Evolutionary conservation across 140 eudicot species (phyloP), one percentile per base, ranked within the genome.

Genomic region (Erigeron philadelphicus): DNA sequence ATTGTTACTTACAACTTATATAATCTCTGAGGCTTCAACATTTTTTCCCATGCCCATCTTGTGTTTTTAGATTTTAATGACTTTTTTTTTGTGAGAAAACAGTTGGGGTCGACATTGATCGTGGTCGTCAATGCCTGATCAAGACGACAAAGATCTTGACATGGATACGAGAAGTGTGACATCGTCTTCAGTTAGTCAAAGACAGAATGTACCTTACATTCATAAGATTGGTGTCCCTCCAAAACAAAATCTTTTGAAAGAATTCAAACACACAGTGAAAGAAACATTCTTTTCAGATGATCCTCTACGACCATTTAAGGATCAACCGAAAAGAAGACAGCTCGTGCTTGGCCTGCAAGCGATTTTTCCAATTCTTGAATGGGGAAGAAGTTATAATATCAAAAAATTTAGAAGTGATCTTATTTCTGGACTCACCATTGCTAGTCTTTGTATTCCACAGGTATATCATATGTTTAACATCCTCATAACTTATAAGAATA

Each of bases 401-500:
- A 41, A 57, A 0, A 89, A 89, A 62, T 82, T 89, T 48, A 80
- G 79, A 73, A 90, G 95, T 16, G 96, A 89, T 74, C 78, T 89
- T 43, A 84, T 89, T 59, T 70, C 96, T 68, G 96, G 96, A n/a
- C 84, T 89, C 74, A 89, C 96, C 67, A 84, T 88, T 80, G 96
- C 96, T 10, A 88, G 90, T 66, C 94, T 88, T 45, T 81, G 88
- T 72, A 89, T 89, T 55, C 96, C 96, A 56, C 95, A 84, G 95
- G 96, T 86, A n/a, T n/a, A n/a, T n/a, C n/a, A n/a, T n/a, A n/a
- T n/a, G n/a, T n/a, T n/a, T n/a, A n/a, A n/a, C n/a, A n/a, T n/a
- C n/a, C n/a, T n/a, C n/a, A n/a, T n/a, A n/a, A n/a, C n/a, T n/a
- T n/a, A n/a, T n/a, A n/a, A n/a, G n/a, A n/a, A n/a, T n/a, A n/a